phyloP scores from a whole-genome alignment of 225 moss, liverwort and hornwort genomes.

The Pseudisothecium myosuroides region DNA sequence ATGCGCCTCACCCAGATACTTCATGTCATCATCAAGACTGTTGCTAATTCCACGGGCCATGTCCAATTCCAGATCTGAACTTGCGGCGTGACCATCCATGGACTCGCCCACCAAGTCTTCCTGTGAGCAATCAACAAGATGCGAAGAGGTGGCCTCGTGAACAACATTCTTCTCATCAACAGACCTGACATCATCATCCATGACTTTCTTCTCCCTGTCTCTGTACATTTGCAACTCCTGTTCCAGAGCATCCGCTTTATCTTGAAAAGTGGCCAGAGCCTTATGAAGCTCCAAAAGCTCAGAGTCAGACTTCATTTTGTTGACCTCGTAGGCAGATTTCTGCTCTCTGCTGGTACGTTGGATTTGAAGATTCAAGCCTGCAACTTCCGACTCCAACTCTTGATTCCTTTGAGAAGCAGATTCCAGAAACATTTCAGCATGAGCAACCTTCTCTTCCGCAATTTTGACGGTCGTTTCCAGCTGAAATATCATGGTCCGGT shows the following conservation, averaged over 20 bases:
- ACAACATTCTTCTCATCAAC: slow-evolving; percentile 27
- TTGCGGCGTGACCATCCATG: background rate
- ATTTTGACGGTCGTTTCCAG: slow-evolving; percentile 16
- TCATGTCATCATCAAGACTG: slow-evolving; percentile 7
- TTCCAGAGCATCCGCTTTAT: slow-evolving; percentile 10
- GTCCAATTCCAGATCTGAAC: background rate
- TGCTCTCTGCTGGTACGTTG: background rate
- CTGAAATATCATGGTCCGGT: slow-evolving; percentile 18
- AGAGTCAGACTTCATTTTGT: background rate
- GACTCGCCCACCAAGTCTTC: background rate
- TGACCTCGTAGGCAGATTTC: background rate
- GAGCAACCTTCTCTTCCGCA: slow-evolving; percentile 20
- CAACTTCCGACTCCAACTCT: slow-evolving; percentile 19
- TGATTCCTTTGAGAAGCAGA: slow-evolving; percentile 6
- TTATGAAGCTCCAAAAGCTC: slow-evolving; percentile 11
- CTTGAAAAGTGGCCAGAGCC: background rate
- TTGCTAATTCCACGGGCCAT: background rate
- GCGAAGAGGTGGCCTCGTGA: slow-evolving; percentile 9
- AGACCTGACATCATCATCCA: slow-evolving; percentile 15
- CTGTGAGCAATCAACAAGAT: background rate
- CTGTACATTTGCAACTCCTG: slow-evolving; percentile 21
- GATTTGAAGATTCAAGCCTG: background rate
- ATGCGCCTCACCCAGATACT: background rate
- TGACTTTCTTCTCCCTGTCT: slow-evolving; percentile 9
- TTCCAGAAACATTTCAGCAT: slow-evolving; percentile 21